Evolutionary conservation across 768 basidiomycete species (phyloP), one percentile per base, ranked within the genome.

Genomic region (Hygrocybe punicea): DNA sequence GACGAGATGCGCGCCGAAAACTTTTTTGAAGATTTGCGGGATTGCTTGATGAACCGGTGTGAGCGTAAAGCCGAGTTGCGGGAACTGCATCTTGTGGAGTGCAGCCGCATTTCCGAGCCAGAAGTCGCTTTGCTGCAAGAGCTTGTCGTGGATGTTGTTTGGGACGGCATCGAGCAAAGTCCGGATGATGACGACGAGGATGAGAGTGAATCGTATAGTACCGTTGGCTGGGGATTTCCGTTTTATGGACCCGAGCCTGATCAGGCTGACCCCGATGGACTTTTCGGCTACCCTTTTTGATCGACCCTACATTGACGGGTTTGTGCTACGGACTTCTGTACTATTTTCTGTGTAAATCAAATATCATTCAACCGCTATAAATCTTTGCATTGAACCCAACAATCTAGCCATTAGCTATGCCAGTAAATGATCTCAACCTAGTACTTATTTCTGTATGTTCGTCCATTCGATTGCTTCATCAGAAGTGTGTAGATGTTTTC

Each of bases 121-220:
- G 60, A 67, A 17, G 64, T 77, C 13, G 57, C 60, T 13, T 6
- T 46, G n/a, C 51, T 75, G n/a, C 44, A 60, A 48, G 61, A 69
- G 29, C 56, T 73, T 33, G 71, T 75, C 7, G 55, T 60, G 14
- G 63, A 69, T 24, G 68, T 76, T n/a, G 55, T 59, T 1, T 77
- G 76, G 76, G 76, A 77, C 57, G 66, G 55, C 13, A 17, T 67
- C 17, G 70, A 69, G 29, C 58, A 52, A 8, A 68, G 65, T 4
- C 62, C 61, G 53, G 62, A 56, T 23, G 63, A 64, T 3, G 67
- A 71, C 5, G 51, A 62, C 16, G 59, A 56, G 29, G 35, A 37
- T 2, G 42, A 47, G 11, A 16, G 33, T 16, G 19, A 50, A 16
- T 45, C 44, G 7, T 23, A 47, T 35, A 3, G 46, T 39, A 6